Evolutionary conservation across 805 yeast species (phyloP).

Genomic region (Metschnikowia aberdeeniae): DNA sequence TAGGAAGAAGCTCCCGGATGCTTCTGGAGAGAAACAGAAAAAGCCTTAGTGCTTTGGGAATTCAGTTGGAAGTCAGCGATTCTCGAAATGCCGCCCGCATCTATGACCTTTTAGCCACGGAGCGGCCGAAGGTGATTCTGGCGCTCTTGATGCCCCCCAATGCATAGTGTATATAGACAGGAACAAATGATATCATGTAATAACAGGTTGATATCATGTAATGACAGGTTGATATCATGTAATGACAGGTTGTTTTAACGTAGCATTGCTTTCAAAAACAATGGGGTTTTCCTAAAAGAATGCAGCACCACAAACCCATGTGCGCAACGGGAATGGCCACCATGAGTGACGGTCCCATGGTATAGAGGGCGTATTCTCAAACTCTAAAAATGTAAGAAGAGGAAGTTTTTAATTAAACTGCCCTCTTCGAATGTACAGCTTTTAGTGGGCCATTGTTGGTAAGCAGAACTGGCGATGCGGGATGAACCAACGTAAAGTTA

Average conservation of each 20-base stretch:
- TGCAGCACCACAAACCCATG: too few species aligned
- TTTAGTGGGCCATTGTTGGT: background rate
- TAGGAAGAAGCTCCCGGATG: constrained; percentile 62
- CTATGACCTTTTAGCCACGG: constrained; percentile 75
- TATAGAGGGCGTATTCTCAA: too few species aligned
- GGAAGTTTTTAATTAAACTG: too few species aligned
- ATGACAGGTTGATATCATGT: too few species aligned
- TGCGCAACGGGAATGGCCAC: too few species aligned
- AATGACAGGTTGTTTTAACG: too few species aligned
- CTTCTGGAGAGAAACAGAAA: constrained; percentile 52
- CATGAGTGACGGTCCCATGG: too few species aligned
- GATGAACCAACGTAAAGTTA: constrained; percentile 6
- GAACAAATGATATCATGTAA: background rate
- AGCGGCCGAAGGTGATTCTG: constrained; percentile 69
- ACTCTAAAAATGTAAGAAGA: too few species aligned
- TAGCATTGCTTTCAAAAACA: too few species aligned
- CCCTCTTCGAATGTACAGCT: background rate
- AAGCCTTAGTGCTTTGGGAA: constrained; percentile 53
- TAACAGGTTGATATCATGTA: background rate
- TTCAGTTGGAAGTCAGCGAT: constrained; percentile 66
- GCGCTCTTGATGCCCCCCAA: constrained; percentile 72
- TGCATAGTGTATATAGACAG: constrained; percentile 22
- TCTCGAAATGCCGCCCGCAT: constrained; percentile 61
- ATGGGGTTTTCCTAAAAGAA: too few species aligned
- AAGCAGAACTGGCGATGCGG: constrained; percentile 3